These are phyloP conservation scores for Amanita pseudoporphyria DNA, from an alignment of 768 basidiomycete genomes.

Conservation along the genomic window DNA sequence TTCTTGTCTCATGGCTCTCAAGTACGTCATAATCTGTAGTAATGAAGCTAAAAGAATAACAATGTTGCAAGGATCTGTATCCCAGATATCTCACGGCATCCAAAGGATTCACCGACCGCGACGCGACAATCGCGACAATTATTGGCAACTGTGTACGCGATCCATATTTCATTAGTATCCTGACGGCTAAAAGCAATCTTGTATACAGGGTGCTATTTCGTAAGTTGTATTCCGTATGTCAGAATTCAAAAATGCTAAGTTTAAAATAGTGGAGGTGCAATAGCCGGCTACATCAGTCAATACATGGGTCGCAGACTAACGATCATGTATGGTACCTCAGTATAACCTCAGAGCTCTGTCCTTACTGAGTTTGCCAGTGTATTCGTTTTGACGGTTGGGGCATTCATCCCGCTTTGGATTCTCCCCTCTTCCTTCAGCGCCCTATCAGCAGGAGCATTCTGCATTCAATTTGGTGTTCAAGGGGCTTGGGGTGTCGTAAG, in stretches of 20 bases:
- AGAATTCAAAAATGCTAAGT: neutral
- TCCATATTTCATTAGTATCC: neutral
- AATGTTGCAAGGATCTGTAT: constrained; percentile 48
- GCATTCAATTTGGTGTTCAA: constrained; percentile 80
- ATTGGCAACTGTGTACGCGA: constrained; percentile 57
- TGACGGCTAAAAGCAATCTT: neutral
- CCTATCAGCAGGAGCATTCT: constrained; percentile 81
- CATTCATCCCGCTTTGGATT: constrained; percentile 76
- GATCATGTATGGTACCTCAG: constrained; percentile 37
- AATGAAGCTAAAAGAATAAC: neutral
- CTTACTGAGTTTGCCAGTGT: constrained; percentile 22
- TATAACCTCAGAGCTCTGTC: neutral
- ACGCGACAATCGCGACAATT: constrained; percentile 69
- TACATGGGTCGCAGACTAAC: constrained; percentile 79
- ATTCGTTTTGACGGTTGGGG: constrained; percentile 45
- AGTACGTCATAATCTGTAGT: constrained; percentile 19
- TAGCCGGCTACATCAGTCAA: constrained; percentile 68
- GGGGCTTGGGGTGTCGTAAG: constrained; percentile 85
- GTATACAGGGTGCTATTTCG: constrained; percentile 27
- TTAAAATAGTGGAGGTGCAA: constrained; percentile 44
- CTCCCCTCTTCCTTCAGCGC: constrained; percentile 57
- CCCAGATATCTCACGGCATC: constrained; percentile 62
- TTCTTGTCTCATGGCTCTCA: constrained; percentile 71
- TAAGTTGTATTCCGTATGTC: constrained; percentile 11
- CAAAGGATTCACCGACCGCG: constrained; percentile 48